These are phyloP conservation scores for Aspergillus niger DNA, from an alignment of 2,329 filamentous ascomycete species.

Conservation along the genomic window DNA sequence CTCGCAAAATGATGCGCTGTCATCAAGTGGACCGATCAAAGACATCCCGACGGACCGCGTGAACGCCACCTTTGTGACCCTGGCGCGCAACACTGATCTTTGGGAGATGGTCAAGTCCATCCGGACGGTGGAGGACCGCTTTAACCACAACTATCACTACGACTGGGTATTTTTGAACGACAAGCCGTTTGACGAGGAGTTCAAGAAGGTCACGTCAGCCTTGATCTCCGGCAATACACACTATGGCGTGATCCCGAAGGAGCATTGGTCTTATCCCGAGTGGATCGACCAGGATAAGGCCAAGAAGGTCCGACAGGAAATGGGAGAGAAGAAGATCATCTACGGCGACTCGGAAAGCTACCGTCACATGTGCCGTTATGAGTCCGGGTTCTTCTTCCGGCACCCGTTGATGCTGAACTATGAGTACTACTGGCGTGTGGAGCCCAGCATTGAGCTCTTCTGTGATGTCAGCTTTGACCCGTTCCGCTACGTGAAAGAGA, in stretches of 20 bases:
- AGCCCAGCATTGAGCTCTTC: slow-evolving; percentile 93
- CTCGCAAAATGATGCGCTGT: slow-evolving; percentile 29
- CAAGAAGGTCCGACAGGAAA: slow-evolving; percentile 85
- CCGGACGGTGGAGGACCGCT: slow-evolving; percentile 93
- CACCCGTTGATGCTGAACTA: slow-evolving; percentile 92
- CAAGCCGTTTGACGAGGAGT: slow-evolving; percentile 85
- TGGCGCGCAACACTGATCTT: slow-evolving; percentile 88
- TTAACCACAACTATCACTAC: slow-evolving; percentile 95
- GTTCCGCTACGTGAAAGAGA: slow-evolving; percentile 94
- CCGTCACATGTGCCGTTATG: slow-evolving; percentile 98
- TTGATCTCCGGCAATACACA: slow-evolving; percentile 90
- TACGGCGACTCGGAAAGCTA: slow-evolving; percentile 97
- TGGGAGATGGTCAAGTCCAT: slow-evolving; percentile 98
- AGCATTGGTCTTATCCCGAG: slow-evolving; percentile 96
- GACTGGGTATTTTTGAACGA: slow-evolving; percentile 99
- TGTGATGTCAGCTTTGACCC: slow-evolving; percentile 96
- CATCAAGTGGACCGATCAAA: slow-evolving; percentile 14
- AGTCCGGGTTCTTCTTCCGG: slow-evolving; percentile 99
- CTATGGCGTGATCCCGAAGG: slow-evolving; percentile 84
- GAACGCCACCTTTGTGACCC: slow-evolving; percentile 96
- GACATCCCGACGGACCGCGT: slow-evolving; percentile 67
- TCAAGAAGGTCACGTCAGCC: slow-evolving; percentile 86
- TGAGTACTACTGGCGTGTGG: slow-evolving; percentile 99
- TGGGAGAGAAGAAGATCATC: slow-evolving; percentile 93
- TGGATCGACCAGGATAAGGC: slow-evolving; percentile 97